Conservation (phyloP, 2,329 filamentous ascomycete genomes). For the Chaetomiaceae sp. region DNA sequence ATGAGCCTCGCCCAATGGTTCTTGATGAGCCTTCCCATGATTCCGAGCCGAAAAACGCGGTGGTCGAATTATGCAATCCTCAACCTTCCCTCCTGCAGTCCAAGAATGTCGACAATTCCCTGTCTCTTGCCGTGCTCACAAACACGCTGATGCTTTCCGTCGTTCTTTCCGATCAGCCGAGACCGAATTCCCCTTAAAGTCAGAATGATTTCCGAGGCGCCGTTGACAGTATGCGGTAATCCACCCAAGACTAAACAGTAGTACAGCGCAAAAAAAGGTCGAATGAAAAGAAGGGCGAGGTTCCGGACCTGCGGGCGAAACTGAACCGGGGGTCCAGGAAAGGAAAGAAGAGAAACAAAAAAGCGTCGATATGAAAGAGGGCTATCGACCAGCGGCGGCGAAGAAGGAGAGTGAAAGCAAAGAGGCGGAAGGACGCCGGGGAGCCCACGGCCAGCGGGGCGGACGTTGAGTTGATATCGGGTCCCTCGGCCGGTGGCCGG, state of each 20-base stretch:
- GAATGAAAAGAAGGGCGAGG: slow-evolving; percentile 35
- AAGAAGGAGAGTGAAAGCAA: slow-evolving; percentile 28
- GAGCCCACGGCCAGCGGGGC: slow-evolving; percentile 21
- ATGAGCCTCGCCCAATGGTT: slow-evolving; percentile 98
- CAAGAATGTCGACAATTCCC: slow-evolving; percentile 6
- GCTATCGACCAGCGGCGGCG: slow-evolving; percentile 43
- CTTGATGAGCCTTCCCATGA: slow-evolving; percentile 97
- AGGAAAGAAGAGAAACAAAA: slow-evolving; percentile 25
- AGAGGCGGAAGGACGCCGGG: slow-evolving; percentile 25
- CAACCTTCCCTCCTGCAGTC: not conserved
- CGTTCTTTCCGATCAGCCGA: slow-evolving; percentile 1
- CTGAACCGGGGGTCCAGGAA: slow-evolving; percentile 27
- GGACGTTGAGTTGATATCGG: slow-evolving; percentile 28
- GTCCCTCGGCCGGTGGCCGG: slow-evolving; percentile 13
- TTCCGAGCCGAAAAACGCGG: slow-evolving; percentile 24
- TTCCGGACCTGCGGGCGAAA: slow-evolving; percentile 47
- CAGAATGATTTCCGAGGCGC: slow-evolving; percentile 5
- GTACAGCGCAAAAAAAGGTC: slow-evolving; percentile 26
- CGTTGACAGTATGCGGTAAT: slow-evolving; percentile 22
- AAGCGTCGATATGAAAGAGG: slow-evolving; percentile 42
- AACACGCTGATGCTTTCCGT: slow-evolving; percentile 13
- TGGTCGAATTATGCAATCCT: slow-evolving; percentile 3
- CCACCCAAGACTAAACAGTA: slow-evolving; percentile 22
- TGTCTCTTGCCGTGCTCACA: slow-evolving; percentile 21
- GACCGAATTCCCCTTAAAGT: not conserved